Percentiles rank a stretch among this genome's conserved stretches.
Conservation (phyloP, 176 grass and related monocot species). For the Bothriochloa decipiens region DNA sequence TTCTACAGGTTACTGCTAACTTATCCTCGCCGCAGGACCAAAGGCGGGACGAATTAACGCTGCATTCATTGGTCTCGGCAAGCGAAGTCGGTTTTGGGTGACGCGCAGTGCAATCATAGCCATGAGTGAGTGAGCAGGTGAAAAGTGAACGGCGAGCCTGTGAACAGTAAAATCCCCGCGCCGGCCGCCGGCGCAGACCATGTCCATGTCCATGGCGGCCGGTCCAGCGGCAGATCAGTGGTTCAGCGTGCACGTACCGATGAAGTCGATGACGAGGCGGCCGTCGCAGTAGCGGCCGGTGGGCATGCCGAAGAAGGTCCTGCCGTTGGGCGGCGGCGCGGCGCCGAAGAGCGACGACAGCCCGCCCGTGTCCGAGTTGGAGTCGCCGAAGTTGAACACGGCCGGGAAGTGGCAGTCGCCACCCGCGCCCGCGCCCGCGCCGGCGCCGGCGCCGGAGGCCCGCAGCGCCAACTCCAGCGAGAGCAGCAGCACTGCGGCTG, state of each 20-base stretch:
- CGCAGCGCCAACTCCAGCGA: not conserved
- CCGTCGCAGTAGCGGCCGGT: constrained; percentile 85
- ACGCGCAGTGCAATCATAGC: constrained; percentile 26
- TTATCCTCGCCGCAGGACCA: not conserved
- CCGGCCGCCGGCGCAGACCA: not conserved
- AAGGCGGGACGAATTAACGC: constrained; percentile 21
- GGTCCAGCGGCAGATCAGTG: not conserved
- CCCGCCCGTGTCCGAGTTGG: constrained; percentile 97
- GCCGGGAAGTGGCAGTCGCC: constrained; percentile 78
- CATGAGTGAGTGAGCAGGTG: not conserved
- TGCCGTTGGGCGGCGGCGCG: constrained; percentile 88
- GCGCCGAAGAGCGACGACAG: constrained; percentile 81
- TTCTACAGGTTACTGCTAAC: not conserved
- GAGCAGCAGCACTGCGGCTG: constrained; percentile 18
- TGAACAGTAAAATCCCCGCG: not conserved
- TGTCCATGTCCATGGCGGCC: not conserved
- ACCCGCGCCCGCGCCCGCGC: not conserved
- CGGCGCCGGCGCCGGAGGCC: not conserved
- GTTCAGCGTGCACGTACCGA: constrained; percentile 49
- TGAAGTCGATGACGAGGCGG: constrained; percentile 93
- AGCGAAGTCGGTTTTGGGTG: constrained; percentile 3
- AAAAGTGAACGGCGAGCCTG: not conserved
- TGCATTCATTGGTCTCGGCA: constrained; percentile 38
- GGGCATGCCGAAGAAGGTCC: constrained; percentile 89
- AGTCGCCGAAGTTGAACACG: constrained; percentile 96